These are phyloP conservation scores for Ricinus communis DNA, from an alignment of 345 rosid genomes.

Conservation along the genomic window DNA sequence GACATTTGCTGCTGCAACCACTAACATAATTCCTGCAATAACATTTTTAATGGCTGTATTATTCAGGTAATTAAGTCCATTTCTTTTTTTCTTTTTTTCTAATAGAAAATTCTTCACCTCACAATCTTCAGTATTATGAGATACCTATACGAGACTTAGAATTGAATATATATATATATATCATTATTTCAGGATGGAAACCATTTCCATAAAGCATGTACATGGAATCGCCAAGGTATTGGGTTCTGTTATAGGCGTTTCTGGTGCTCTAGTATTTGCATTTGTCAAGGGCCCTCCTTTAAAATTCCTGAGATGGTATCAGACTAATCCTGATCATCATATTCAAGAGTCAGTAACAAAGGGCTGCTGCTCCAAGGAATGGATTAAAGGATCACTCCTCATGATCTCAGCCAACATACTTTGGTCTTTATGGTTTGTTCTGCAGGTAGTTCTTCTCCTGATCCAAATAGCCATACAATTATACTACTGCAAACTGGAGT, in stretches of 20 bases:
- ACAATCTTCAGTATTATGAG: no score
- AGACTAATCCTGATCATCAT: constrained; percentile 12
- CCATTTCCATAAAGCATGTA: constrained; percentile 23
- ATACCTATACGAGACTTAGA: no score
- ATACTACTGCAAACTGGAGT: no score
- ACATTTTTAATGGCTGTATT: constrained; percentile 63
- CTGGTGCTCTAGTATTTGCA: constrained; percentile 78
- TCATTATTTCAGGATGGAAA: constrained; percentile 48
- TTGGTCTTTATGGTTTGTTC: constrained; percentile 82
- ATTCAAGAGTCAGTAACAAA: constrained; percentile 19
- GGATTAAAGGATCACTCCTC: constrained; percentile 68
- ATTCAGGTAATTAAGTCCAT: constrained; percentile 39
- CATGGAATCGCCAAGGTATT: constrained; percentile 67
- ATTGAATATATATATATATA: neutral
- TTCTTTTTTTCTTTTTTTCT: neutral
- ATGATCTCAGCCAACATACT: constrained; percentile 71
- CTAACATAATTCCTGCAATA: constrained; percentile 75
- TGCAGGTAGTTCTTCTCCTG: constrained; percentile 53
- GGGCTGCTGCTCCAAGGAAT: constrained; percentile 20
- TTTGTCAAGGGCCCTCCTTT: constrained; percentile 75
- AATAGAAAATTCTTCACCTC: no score
- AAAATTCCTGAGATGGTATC: constrained; percentile 32
- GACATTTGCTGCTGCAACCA: constrained; percentile 83
- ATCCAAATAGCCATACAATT: no score
- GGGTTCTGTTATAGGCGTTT: constrained; percentile 56